phyloP scores from a whole-genome alignment of 1,139 yeast species.

The Protomyces pachydermus region DNA sequence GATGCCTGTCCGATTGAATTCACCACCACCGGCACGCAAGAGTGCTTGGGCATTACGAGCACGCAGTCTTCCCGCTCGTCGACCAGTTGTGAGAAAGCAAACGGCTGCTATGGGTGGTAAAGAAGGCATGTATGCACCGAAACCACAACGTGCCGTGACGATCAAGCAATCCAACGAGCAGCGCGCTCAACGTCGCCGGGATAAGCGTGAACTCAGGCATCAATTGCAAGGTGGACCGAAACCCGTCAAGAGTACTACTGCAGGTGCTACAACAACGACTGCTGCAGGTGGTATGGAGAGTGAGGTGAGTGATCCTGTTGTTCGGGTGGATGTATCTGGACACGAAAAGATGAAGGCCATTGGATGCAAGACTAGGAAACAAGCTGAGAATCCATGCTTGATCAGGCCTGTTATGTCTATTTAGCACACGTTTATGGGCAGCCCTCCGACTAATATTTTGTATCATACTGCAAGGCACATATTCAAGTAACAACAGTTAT shows the following conservation, averaged over 20 bases:
- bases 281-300: neutral
- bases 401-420: conserved; percentile 24
- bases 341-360: conserved; percentile 24
- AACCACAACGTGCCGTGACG: conserved; percentile 24
- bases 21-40: neutral
- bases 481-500: neutral
- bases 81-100: neutral
- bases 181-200: conserved; percentile 23
- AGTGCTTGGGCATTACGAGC: neutral
- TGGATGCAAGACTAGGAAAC: conserved; percentile 15
- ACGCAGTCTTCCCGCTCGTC: neutral
- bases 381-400: conserved; percentile 17
- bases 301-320: neutral
- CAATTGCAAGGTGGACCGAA: conserved; percentile 8
- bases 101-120: neutral
- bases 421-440: neutral
- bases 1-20: neutral
- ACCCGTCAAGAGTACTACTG: neutral
- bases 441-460: neutral
- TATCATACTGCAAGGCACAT: neutral
- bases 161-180: conserved; percentile 26
- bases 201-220: conserved; percentile 16
- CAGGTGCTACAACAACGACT: neutral
- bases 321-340: conserved; percentile 1
- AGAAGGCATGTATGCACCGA: conserved; percentile 12